phyloP scores from a whole-genome alignment of 176 grass and related monocot genomes.

The Carex kokanica region DNA sequence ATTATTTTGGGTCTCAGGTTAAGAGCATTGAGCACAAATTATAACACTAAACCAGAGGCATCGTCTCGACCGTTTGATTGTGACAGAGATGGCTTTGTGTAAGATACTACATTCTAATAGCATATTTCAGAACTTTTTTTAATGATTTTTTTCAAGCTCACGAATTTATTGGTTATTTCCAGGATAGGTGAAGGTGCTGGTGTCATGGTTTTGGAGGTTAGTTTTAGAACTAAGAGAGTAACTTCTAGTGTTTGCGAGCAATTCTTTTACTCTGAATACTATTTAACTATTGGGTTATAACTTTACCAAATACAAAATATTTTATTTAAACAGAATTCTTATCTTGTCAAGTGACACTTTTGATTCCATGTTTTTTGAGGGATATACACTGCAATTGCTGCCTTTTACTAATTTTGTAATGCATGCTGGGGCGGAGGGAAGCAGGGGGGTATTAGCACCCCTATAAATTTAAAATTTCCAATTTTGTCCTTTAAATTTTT shows the following conservation, averaged over 20 bases:
- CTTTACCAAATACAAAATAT: not conserved
- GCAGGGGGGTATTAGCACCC: no score
- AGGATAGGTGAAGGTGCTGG: conserved; percentile 97
- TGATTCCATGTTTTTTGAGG: not conserved
- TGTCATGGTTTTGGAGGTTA: conserved; percentile 95
- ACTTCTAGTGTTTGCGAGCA: not conserved
- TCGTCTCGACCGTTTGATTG: conserved; percentile 92
- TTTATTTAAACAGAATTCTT: not conserved
- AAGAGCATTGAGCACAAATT: conserved; percentile 80
- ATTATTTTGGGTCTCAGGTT: conserved; percentile 39
- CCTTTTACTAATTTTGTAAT: not conserved
- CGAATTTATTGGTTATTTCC: conserved; percentile 28
- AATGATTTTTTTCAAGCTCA: conserved; percentile 20
- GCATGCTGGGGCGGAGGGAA: not conserved
- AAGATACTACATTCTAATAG: conserved; percentile 24
- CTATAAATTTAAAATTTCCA: no score
- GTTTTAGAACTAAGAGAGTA: conserved; percentile 19
- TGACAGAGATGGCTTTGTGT: conserved; percentile 98
- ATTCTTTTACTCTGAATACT: not conserved
- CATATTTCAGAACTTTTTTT: not conserved
- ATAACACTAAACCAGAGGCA: conserved; percentile 50
- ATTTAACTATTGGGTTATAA: not conserved
- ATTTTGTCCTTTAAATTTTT: no score
- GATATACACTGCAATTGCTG: not conserved
- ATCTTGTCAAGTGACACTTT: not conserved